Evolutionary conservation across 2,329 filamentous ascomycete genomes (phyloP).

Genomic region (Cladosporium sp.): DNA sequence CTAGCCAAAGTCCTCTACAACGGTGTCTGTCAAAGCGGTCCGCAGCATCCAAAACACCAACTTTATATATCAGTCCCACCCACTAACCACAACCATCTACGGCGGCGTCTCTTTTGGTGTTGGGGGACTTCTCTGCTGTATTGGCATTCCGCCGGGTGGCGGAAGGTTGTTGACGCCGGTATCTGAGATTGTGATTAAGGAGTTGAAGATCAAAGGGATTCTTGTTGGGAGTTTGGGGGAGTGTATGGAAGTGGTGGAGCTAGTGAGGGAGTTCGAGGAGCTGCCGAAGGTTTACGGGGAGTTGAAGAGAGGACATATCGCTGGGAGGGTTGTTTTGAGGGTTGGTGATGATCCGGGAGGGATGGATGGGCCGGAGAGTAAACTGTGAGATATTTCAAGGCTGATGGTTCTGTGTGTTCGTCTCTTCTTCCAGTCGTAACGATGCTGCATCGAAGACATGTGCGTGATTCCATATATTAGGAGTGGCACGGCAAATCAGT

Average conservation of each 20-base stretch:
- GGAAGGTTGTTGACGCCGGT: not conserved
- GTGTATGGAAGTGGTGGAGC: not conserved
- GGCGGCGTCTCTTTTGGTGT: not conserved
- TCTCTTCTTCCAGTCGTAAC: not conserved
- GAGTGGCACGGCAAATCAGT: not conserved
- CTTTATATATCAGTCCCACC: not conserved
- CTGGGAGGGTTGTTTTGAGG: not conserved
- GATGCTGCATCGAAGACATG: not conserved
- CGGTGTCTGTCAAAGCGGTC: conserved; percentile 45
- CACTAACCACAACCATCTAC: not conserved
- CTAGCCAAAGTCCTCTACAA: conserved; percentile 48
- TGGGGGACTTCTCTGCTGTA: not conserved
- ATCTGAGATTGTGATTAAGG: not conserved
- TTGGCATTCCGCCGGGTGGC: not conserved
- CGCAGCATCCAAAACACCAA: not conserved
- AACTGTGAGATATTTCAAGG: not conserved
- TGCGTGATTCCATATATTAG: no score
- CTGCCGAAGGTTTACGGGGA: not conserved
- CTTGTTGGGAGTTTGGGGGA: not conserved
- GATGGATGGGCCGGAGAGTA: not conserved
- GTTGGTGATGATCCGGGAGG: not conserved
- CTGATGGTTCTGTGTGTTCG: not conserved
- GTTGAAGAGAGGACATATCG: not conserved
- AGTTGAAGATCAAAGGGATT: not conserved
- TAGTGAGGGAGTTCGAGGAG: not conserved